Conservation (phyloP, 371 early-diverging fungal species). For the Mortierella sp. region DNA sequence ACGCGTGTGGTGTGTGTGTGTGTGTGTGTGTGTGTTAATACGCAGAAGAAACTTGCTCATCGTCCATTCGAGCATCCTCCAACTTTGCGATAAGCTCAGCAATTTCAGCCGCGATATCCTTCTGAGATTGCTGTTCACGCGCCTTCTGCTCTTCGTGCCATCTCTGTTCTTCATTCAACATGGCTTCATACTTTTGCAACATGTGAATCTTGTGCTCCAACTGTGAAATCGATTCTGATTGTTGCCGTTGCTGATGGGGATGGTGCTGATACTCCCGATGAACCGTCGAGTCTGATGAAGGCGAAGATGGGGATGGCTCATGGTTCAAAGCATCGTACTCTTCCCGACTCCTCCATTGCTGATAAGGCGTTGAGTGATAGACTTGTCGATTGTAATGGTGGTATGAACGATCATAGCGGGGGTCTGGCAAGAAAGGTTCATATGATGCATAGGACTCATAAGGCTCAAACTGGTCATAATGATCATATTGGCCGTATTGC, state of each 20-base stretch:
- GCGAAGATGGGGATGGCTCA: not conserved
- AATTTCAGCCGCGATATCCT: slow-evolving; percentile 17
- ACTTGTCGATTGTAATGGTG: not conserved
- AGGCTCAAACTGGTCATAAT: not conserved
- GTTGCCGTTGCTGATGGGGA: not conserved
- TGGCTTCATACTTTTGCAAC: not conserved
- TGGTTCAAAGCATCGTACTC: not conserved
- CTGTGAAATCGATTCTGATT: not conserved
- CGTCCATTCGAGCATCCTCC: slow-evolving; percentile 18
- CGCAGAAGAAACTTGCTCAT: slow-evolving; percentile 1
- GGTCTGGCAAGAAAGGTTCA: not conserved
- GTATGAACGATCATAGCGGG: not conserved
- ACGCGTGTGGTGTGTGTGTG: no score
- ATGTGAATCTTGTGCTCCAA: not conserved
- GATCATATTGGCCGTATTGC: not conserved
- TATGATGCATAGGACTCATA: not conserved
- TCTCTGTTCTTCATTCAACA: not conserved
- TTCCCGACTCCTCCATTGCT: not conserved
- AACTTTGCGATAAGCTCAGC: slow-evolving; percentile 14
- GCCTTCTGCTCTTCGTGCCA: not conserved
- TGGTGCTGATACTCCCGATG: not conserved
- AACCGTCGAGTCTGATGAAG: not conserved
- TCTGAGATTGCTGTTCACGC: no score
- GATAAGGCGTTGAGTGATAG: not conserved
- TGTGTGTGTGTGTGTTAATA: not conserved